These are phyloP conservation scores for Botrytis tulipae DNA, from an alignment of 2,329 filamentous ascomycete species.

Conservation along the genomic window DNA sequence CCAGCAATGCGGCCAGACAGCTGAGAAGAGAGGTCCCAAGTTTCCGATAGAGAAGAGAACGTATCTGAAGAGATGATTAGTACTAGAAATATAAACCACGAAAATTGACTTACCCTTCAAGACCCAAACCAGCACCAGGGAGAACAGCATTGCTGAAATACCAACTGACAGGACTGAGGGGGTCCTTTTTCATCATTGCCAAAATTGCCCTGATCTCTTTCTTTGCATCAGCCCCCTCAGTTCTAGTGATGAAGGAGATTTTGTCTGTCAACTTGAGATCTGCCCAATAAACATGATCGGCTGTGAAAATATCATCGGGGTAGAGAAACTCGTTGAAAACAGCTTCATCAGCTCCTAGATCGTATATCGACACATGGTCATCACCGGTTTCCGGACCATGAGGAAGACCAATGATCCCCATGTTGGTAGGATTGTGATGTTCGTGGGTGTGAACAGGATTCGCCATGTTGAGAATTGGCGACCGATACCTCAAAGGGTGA, in stretches of 20 bases:
- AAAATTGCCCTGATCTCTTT: constrained; percentile 67
- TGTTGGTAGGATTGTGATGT: constrained; percentile 34
- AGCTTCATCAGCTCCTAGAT: constrained; percentile 47
- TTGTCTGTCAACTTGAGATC: constrained; percentile 73
- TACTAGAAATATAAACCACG: background rate
- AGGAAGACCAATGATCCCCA: constrained; percentile 33
- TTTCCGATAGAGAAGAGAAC: constrained; percentile 97
- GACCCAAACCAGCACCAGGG: constrained; percentile 84
- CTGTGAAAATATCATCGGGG: constrained; percentile 83
- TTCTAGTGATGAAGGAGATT: constrained; percentile 69
- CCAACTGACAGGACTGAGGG: constrained; percentile 76
- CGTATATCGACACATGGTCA: constrained; percentile 31
- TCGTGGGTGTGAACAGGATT: constrained; percentile 30
- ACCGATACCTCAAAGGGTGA: background rate
- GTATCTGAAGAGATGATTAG: constrained; percentile 55
- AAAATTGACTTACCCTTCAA: constrained; percentile 64
- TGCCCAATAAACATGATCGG: constrained; percentile 87
- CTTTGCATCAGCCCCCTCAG: constrained; percentile 68
- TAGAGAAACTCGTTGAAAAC: constrained; percentile 78
- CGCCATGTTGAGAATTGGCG: constrained; percentile 25
- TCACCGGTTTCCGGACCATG: constrained; percentile 39
- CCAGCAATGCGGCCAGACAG: constrained; percentile 80
- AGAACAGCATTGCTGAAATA: constrained; percentile 91
- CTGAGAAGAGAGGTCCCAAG: constrained; percentile 75
- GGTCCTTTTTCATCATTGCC: constrained; percentile 81